Evolutionary conservation across 2,329 filamentous ascomycete genomes (phyloP).

Genomic region (Thermothelomyces thermophilus): DNA sequence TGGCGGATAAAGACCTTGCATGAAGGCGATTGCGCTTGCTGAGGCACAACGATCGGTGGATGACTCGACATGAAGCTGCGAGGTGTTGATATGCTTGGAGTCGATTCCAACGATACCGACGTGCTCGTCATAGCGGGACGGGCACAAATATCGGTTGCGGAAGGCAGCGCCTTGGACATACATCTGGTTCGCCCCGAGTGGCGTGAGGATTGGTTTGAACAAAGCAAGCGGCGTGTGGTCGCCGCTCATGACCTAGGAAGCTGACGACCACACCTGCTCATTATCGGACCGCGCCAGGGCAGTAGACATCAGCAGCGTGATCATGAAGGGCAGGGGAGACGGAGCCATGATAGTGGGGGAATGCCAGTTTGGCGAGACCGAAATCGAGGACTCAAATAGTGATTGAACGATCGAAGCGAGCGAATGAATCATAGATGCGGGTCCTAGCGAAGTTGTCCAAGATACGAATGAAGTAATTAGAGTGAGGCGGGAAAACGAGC

Average conservation of each 20-base stretch:
- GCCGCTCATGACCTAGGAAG: conserved; percentile 45
- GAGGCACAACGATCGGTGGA: conserved; percentile 45
- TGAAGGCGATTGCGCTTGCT: conserved; percentile 66
- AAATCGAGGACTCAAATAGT: not conserved
- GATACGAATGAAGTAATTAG: not conserved
- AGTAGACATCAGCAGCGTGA: conserved; percentile 24
- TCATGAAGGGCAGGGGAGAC: conserved; percentile 16
- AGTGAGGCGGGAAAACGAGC: too few species aligned
- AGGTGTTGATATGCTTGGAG: conserved; percentile 41
- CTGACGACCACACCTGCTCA: conserved; percentile 43
- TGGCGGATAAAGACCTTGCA: conserved; percentile 81
- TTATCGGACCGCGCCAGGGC: conserved; percentile 29
- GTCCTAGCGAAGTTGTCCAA: not conserved
- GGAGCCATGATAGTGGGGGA: conserved; percentile 20
- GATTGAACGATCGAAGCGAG: not conserved
- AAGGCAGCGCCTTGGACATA: conserved; percentile 42
- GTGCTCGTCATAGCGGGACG: conserved; percentile 22
- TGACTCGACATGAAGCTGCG: conserved; percentile 38
- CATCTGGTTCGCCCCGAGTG: conserved; percentile 48
- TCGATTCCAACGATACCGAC: conserved; percentile 39
- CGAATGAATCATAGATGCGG: not conserved
- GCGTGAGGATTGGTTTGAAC: conserved; percentile 37
- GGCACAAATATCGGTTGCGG: conserved; percentile 42
- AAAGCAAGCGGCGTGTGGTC: conserved; percentile 42
- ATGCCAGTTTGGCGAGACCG: not conserved